Conservation (phyloP, 345 rosid species). For the Physaria fendleri region DNA sequence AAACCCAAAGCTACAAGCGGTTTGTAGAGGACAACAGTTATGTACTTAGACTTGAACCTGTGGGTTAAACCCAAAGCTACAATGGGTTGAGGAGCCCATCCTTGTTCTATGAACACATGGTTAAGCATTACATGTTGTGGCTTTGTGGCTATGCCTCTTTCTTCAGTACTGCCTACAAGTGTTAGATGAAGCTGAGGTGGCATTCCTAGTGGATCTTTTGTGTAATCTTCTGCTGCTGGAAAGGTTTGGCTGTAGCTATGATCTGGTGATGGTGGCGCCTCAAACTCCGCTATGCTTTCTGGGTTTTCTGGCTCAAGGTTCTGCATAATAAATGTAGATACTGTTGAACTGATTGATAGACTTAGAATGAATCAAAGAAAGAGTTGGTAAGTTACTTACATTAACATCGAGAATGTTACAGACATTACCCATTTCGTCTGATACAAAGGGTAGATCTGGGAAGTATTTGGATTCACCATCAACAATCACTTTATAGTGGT, state of each 20-base stretch:
- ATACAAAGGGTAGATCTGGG: conserved; percentile 71
- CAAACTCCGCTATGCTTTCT: conserved; percentile 72
- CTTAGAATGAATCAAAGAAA: neutral
- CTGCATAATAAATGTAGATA: conserved; percentile 34
- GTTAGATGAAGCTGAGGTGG: conserved; percentile 75
- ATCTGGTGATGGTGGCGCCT: conserved; percentile 77
- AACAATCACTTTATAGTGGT: conserved; percentile 80
- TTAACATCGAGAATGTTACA: conserved; percentile 83
- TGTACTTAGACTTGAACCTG: conserved; percentile 83
- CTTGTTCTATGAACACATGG: conserved; percentile 78
- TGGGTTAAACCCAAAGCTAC: conserved; percentile 82
- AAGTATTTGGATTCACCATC: conserved; percentile 79
- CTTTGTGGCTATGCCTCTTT: conserved; percentile 36
- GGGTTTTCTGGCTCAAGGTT: conserved; percentile 65
- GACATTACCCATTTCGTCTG: conserved; percentile 56
- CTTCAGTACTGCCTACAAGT: conserved; percentile 49
- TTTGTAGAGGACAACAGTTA: conserved; percentile 84
- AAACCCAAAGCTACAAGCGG: conserved; percentile 75
- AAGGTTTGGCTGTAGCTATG: conserved; percentile 56
- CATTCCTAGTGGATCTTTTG: conserved; percentile 62
- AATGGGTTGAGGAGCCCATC: conserved; percentile 66
- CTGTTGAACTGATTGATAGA: neutral
- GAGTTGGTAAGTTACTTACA: conserved; percentile 38
- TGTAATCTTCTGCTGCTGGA: conserved; percentile 62
- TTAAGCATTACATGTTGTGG: conserved; percentile 86